Conservation (phyloP, 495 filamentous ascomycete species). For the Xylaria grammica region DNA sequence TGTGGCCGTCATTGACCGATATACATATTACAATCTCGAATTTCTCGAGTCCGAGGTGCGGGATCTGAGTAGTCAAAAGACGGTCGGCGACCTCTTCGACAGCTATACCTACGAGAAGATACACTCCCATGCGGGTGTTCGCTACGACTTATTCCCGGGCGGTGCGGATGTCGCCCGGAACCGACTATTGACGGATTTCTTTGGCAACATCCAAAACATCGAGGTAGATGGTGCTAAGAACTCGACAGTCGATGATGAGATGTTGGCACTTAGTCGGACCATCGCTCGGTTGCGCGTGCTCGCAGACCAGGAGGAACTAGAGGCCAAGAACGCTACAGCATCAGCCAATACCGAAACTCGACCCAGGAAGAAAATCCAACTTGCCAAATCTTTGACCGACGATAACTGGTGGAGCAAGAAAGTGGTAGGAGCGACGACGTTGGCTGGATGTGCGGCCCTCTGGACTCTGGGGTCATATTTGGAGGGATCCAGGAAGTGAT, state of each 20-base stretch:
- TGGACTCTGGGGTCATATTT: slow-evolving; percentile 68
- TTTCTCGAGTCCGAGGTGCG: slow-evolving; percentile 91
- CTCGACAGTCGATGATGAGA: slow-evolving; percentile 72
- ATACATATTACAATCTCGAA: slow-evolving; percentile 98
- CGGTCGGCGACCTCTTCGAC: slow-evolving; percentile 91
- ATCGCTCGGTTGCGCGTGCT: slow-evolving; percentile 64
- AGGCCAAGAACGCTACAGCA: slow-evolving; percentile 40
- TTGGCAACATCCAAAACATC: slow-evolving; percentile 96
- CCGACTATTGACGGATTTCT: slow-evolving; percentile 90
- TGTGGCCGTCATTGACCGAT: slow-evolving; percentile 96
- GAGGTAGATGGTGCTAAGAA: slow-evolving; percentile 73
- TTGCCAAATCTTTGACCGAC: slow-evolving; percentile 67
- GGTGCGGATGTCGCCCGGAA: slow-evolving; percentile 73
- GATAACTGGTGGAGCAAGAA: slow-evolving; percentile 75
- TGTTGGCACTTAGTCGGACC: slow-evolving; percentile 65
- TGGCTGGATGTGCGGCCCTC: slow-evolving; percentile 69
- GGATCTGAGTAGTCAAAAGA: slow-evolving; percentile 80
- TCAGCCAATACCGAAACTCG: slow-evolving; percentile 41
- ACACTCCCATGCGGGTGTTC: slow-evolving; percentile 86
- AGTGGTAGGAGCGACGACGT: slow-evolving; percentile 64
- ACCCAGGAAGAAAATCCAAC: slow-evolving; percentile 47
- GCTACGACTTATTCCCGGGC: slow-evolving; percentile 90
- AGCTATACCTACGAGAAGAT: slow-evolving; percentile 95
- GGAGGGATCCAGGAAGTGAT: slow-evolving; percentile 38
- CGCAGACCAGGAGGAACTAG: slow-evolving; percentile 50